A percentile compares a stretch with the other conserved stretches of the same genome.
These are phyloP conservation scores for Komagataella populi DNA, from an alignment of 805 yeast species.

Conservation along the genomic window DNA sequence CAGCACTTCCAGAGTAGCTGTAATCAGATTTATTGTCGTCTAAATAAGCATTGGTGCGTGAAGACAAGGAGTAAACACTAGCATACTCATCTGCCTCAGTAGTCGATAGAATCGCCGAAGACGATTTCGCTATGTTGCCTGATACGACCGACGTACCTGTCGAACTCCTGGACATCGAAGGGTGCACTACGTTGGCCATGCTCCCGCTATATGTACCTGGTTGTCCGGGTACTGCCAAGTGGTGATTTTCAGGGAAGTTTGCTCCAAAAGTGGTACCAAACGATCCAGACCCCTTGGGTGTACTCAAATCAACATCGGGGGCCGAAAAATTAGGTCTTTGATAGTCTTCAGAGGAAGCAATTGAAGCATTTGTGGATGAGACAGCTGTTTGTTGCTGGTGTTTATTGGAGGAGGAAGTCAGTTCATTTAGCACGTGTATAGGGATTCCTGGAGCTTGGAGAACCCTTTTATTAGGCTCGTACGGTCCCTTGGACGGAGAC, in stretches of 20 bases:
- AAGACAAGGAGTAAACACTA: background rate
- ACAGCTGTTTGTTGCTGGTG: background rate
- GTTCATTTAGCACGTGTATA: background rate
- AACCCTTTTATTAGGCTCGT: background rate
- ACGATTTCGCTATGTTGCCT: background rate
- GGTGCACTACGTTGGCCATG: background rate
- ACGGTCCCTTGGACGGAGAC: background rate
- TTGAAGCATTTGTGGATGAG: slow-evolving; percentile 13
- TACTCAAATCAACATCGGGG: background rate
- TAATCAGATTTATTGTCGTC: background rate
- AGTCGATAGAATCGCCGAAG: background rate
- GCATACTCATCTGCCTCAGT: background rate
- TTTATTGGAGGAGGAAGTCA: background rate
- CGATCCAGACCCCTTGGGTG: background rate
- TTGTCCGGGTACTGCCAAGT: background rate
- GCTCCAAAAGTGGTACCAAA: background rate
- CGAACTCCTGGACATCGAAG: background rate
- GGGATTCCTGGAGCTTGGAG: background rate
- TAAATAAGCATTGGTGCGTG: background rate
- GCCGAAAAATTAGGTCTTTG: slow-evolving; percentile 4
- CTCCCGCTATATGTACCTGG: background rate
- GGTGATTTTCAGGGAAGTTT: background rate
- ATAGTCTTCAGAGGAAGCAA: slow-evolving; percentile 15
- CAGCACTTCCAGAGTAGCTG: background rate
- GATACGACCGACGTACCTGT: background rate